Percentiles rank a stretch among this genome's conserved stretches.
phyloP scores from a whole-genome alignment of 306 rosid species.

The Chamaecrista fasciculata region DNA sequence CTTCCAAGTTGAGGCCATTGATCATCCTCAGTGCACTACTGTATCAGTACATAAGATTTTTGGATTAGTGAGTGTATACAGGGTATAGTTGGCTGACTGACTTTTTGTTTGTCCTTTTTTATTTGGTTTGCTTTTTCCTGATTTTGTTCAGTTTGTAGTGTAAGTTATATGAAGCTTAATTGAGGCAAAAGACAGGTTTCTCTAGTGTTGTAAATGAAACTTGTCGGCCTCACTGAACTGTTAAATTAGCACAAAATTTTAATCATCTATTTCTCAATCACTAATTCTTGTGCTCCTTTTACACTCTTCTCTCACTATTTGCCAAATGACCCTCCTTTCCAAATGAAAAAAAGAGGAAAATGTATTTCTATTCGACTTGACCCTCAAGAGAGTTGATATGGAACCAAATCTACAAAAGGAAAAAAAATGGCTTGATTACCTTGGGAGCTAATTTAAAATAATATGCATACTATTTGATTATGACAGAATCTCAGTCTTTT shows the following conservation, averaged over 20 bases:
- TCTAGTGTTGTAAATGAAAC: constrained; percentile 39
- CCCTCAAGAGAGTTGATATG: too few species aligned
- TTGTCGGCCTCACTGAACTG: constrained; percentile 26
- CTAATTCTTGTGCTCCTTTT: neutral
- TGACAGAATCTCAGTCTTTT: too few species aligned
- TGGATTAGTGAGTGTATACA: constrained; percentile 69
- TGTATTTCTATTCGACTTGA: too few species aligned
- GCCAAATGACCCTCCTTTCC: too few species aligned
- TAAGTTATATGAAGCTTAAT: neutral
- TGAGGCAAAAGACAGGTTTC: constrained; percentile 29
- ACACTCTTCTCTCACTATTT: too few species aligned
- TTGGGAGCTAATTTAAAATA: too few species aligned
- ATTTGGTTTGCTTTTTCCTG: constrained; percentile 38
- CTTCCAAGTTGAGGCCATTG: constrained; percentile 48
- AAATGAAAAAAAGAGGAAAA: too few species aligned
- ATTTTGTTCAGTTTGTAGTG: constrained; percentile 37
- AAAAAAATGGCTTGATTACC: too few species aligned
- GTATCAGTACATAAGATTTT: constrained; percentile 67
- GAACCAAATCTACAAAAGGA: too few species aligned
- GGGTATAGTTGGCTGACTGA: constrained; percentile 61
- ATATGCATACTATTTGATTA: too few species aligned
- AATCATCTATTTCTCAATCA: constrained; percentile 12
- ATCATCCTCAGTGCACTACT: constrained; percentile 48
- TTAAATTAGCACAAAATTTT: constrained; percentile 26
- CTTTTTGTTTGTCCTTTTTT: neutral